Evolutionary conservation across 192 early-diverging fungal species (phyloP).

Genomic region (Phycomyces blakesleeanus): DNA sequence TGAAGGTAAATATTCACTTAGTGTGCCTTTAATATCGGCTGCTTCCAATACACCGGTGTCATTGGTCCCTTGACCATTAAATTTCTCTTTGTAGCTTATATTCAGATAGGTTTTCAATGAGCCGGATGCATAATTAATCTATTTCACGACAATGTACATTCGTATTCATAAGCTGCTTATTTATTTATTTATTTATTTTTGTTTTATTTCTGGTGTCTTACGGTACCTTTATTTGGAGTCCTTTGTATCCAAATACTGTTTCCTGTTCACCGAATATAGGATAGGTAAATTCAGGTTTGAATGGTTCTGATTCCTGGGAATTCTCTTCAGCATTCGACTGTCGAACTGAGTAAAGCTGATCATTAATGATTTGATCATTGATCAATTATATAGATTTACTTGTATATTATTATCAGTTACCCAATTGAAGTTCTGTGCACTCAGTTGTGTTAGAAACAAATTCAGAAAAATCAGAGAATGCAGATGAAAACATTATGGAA

Average conservation of each 20-base stretch:
- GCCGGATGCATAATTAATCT: conserved; percentile 77
- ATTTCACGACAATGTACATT: conserved; percentile 2
- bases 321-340: not conserved
- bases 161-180: too few relatives aligned
- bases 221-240: conserved; percentile 59
- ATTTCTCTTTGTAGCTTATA: conserved; percentile 58
- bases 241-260: conserved; percentile 87
- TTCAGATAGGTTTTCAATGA: conserved; percentile 73
- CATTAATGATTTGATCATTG: not conserved
- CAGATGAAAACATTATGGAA: too few relatives aligned
- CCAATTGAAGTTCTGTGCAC: conserved; percentile 18
- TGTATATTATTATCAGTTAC: not conserved
- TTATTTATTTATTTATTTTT: too few relatives aligned
- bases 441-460: conserved; percentile 28
- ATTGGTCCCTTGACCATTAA: conserved; percentile 35
- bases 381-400: not conserved
- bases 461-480: conserved; percentile 16
- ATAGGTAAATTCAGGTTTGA: conserved; percentile 86
- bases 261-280: conserved; percentile 87
- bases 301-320: conserved; percentile 30
- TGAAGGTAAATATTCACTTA: conserved; percentile 57
- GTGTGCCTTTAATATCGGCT: conserved; percentile 59
- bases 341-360: conserved; percentile 7
- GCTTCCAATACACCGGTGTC: conserved; percentile 29
- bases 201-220: too few relatives aligned